Evolutionary conservation across 1,284 basidiomycete genomes (phyloP), one percentile per base, ranked within the genome.

Genomic region (Heterobasidion parviporum): DNA sequence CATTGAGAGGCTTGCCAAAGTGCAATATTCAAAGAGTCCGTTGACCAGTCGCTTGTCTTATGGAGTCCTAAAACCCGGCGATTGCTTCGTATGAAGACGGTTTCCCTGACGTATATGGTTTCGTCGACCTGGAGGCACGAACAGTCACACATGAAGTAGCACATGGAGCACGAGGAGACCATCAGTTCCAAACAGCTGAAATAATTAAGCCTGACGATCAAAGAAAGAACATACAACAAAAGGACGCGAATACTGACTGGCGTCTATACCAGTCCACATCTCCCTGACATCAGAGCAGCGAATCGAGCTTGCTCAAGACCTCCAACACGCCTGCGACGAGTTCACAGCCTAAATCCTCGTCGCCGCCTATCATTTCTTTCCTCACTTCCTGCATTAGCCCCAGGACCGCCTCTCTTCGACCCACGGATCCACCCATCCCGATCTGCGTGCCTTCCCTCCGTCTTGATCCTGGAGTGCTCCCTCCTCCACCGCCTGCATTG

Each of bases 241-340:
- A 26, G 26, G 26, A 26, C 26, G 26, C 26, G 26, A 26, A 26
- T 26, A 26, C 26, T 26, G 26, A 26, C 26, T 26, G 26, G 26
- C 26, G 26, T 26, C 26, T 26, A 26, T 26, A 26, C 26, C 26
- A 26, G 26, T 4, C 26, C 26, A 26, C 26, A 26, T 26, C 26
- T 26, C 26, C 5, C 26, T 26, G 26, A 26, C 26, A 26, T 76
- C 68, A 82, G 64, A 87, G 70, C 67, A 94, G 70, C 60, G 89
- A 92, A 74, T 95, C 92, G 69, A 95, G 79, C 67, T 91, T 87
- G 56, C 87, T 87, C 62, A 95, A 81, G 52, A 96, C 93, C 74
- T 95, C 92, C 60, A 97, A 72, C 47, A 96, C 93, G 0, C 91
- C 93, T 4, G 92, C 90, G 15, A 97, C 76, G 54, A 96, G 79